Base-by-base conservation (phyloP, 768 basidiomycete species). In the Mycena chlorophos region DNA sequence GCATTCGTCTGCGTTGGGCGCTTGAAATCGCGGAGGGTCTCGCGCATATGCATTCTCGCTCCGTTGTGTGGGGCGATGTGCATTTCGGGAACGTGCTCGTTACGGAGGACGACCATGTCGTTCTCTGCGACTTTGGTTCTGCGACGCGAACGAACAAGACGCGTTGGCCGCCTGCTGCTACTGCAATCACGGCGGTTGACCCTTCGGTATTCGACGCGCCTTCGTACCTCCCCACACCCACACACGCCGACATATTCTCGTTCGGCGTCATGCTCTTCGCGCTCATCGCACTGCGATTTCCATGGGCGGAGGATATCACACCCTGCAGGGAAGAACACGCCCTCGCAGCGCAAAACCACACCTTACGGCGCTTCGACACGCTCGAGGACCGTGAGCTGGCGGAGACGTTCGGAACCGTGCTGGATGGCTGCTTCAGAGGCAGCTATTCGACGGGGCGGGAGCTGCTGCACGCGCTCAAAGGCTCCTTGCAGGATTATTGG, bases 41-140 rank as follows among this genome's bases (percentile, higher is more conserved):
- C 25, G 54, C 56, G 6, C 30, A 58, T 37, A 51, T 57, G 27
- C 61, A 63, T 39, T 55, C 54, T 37, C 17, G 42, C 3, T 46
- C 55, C 23, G 38, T 60, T 23, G 37, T 60, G 2, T 60, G 62
- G 58, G 52, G 39, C 6, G 58, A 60, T 29, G 27, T 53, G 20
- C 54, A 59, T 39, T 51, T 63, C n/a, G 34, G 55, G 8, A 61
- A 58, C 28, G 23, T 64, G n/a, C 53, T 60, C 3, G 51, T 62
- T 58, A 67, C 47, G 43, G 58, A 52, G 46, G 66, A 69, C 42
- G 23, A 48, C n/a, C 20, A 49, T 16, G 19, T 57, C 14, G 51
- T 53, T 22, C 51, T 57, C 3, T 23, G 22, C 16, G 56, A 58
- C 37, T 63, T 48, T 16, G 39, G 19, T 20, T 12, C 39, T 12